Conservation (phyloP, 2,329 filamentous ascomycete genomes). For the Cryphonectria radicalis region DNA sequence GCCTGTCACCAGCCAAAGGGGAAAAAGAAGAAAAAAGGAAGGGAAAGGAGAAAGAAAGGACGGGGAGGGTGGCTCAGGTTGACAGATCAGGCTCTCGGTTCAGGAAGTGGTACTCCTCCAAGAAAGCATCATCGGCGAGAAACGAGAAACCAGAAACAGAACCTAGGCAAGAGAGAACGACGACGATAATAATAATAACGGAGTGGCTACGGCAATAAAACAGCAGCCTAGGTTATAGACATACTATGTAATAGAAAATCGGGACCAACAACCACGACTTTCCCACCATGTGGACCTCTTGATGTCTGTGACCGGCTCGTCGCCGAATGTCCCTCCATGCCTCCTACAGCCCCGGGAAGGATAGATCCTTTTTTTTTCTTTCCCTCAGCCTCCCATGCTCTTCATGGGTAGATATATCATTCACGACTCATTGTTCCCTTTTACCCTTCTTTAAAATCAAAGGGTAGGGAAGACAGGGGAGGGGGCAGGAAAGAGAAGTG, state of each 20-base stretch:
- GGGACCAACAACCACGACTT: background rate
- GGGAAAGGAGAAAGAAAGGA: background rate
- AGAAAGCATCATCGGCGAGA: background rate
- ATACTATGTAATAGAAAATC: background rate
- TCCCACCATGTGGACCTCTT: background rate
- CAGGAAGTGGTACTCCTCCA: background rate
- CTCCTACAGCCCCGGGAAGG: background rate
- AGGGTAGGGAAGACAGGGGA: background rate
- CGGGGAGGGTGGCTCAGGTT: background rate
- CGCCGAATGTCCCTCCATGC: background rate
- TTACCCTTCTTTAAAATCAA: background rate
- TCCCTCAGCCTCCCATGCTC: background rate
- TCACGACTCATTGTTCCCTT: background rate
- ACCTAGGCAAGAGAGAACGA: background rate
- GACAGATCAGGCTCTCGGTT: background rate
- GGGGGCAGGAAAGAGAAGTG: background rate
- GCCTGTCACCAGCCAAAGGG: background rate
- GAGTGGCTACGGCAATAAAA: background rate
- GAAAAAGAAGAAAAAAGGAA: too few species aligned
- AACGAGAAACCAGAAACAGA: background rate
- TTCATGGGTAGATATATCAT: background rate
- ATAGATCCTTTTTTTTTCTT: background rate
- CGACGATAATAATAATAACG: background rate
- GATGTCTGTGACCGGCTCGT: background rate
- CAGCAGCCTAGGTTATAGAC: background rate